phyloP scores from a whole-genome alignment of 2,329 filamentous ascomycete species.

The Xylaria sp. region DNA sequence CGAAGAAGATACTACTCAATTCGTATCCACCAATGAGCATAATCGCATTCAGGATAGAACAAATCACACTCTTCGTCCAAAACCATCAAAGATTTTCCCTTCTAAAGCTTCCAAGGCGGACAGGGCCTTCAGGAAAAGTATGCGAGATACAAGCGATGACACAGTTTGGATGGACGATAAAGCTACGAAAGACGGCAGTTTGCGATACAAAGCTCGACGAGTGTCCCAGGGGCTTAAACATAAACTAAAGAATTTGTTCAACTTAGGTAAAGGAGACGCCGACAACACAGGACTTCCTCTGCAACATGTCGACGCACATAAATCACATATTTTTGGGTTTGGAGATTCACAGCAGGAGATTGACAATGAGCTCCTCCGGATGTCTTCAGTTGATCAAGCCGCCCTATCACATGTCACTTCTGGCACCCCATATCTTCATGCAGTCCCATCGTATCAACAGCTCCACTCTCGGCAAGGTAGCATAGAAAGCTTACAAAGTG shows the following conservation, averaged over 20 bases:
- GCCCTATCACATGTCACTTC: conserved; percentile 60
- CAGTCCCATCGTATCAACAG: conserved; percentile 57
- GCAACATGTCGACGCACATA: conserved; percentile 63
- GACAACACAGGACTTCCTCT: conserved; percentile 54
- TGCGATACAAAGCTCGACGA: conserved; percentile 67
- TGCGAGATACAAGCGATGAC: conserved; percentile 61
- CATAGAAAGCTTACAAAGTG: conserved; percentile 59
- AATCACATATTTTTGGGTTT: conserved; percentile 45
- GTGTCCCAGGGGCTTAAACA: conserved; percentile 70
- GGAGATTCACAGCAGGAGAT: conserved; percentile 28
- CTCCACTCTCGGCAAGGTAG: conserved; percentile 65
- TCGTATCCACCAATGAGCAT: conserved; percentile 17
- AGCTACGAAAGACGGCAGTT: conserved; percentile 47
- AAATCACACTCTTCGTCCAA: conserved; percentile 47
- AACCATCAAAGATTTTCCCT: conserved; percentile 58
- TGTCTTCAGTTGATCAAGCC: conserved; percentile 35
- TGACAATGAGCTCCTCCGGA: conserved; percentile 35
- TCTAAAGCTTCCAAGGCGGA: conserved; percentile 52
- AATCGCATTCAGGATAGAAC: conserved; percentile 15
- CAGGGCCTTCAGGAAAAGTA: conserved; percentile 54
- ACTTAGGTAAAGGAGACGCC: conserved; percentile 52
- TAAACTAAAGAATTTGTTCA: conserved; percentile 69
- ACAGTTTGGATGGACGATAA: conserved; percentile 46
- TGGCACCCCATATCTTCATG: conserved; percentile 61
- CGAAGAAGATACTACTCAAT: conserved; percentile 15